Evolutionary conservation across 306 rosid genomes (phyloP), one percentile per base, ranked within the genome.

Genomic region (Mucuna pruriens): DNA sequence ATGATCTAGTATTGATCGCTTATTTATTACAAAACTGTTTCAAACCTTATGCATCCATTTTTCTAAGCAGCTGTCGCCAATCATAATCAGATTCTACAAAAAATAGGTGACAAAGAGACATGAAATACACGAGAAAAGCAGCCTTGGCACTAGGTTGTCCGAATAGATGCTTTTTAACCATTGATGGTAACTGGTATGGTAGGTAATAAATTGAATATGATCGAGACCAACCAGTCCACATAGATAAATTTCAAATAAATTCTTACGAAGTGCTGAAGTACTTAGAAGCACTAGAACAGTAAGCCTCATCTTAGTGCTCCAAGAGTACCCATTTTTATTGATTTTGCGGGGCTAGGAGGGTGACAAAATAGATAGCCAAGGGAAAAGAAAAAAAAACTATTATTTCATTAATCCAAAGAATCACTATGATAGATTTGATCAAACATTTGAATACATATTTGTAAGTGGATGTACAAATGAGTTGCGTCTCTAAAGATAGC

Each of bases 401-500:
- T 84, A 87, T 84, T 87, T 66, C 86, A 85, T 82, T 77, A 60
- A 76, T 77, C 60, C 85, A 86, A 92, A 88, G 88, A 88, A 86
- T 90, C 75, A 69, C 81, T 82, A 79, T 85, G 71, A 80, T 55
- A 82, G 71, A 77, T 75, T 82, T 29, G 63, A 82, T 66, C 80
- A 80, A 78, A 52, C 73, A 79, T 83, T 84, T 69, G 84, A 70
- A 75, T 25, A 52, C 86, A 84, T 78, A 84, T 23, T 52, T 78
- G 63, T 17, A 68, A 68, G 69, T 66, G 84, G 88, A 89, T 84
- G 85, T 89, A 92, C 94, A 92, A 74, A 82, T 26, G 66, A 87
- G 84, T 42, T 80, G 65, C 38, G 16, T 25, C 69, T 34, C 80
- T 48, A 75, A 84, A 25, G 87, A 84, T 78, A 73, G 75, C 90